Percentiles rank a stretch among this genome's conserved stretches.
These are phyloP conservation scores for Trypanosomatidae sp. DNA, from an alignment of 208 protist genomes.

Conservation along the genomic window DNA sequence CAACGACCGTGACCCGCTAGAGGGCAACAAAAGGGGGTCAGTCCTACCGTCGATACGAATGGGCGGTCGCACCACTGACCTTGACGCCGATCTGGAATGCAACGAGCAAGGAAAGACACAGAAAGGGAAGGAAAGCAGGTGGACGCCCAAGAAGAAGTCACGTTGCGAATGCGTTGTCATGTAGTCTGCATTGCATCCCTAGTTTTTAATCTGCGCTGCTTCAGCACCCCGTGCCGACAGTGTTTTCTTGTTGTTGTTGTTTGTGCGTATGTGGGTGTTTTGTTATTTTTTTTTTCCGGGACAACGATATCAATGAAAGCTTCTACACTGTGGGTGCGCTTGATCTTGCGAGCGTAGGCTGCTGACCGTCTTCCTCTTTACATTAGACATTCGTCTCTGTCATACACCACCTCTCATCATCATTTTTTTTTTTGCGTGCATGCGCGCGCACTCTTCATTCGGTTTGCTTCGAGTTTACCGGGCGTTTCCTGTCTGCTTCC, in stretches of 20 bases:
- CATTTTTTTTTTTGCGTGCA: background rate
- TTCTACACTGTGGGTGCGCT: background rate
- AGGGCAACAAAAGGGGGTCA: background rate
- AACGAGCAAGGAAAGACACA: background rate
- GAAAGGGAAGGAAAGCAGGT: constrained; percentile 1
- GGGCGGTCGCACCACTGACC: constrained; percentile 1
- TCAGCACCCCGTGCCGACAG: background rate
- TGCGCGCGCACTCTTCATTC: background rate
- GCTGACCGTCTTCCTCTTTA: background rate
- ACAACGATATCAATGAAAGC: background rate
- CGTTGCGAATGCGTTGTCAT: constrained; percentile 59
- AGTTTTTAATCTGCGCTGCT: background rate
- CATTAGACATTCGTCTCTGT: background rate
- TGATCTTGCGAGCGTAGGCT: too few species aligned
- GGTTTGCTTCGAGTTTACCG: background rate
- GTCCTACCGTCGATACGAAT: background rate
- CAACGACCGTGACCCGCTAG: background rate
- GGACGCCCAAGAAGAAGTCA: constrained; percentile 23
- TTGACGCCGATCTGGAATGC: constrained; percentile 7
- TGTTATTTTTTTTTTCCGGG: background rate
- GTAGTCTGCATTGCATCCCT: constrained; percentile 22
- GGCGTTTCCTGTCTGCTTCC: background rate
- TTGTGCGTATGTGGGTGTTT: background rate
- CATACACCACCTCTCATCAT: background rate
- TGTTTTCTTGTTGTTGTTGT: too few species aligned